Percentiles rank a stretch among this genome's conserved stretches.
phyloP scores from a whole-genome alignment of 2,329 filamentous ascomycete species.

The Plenodomus biglobosus region DNA sequence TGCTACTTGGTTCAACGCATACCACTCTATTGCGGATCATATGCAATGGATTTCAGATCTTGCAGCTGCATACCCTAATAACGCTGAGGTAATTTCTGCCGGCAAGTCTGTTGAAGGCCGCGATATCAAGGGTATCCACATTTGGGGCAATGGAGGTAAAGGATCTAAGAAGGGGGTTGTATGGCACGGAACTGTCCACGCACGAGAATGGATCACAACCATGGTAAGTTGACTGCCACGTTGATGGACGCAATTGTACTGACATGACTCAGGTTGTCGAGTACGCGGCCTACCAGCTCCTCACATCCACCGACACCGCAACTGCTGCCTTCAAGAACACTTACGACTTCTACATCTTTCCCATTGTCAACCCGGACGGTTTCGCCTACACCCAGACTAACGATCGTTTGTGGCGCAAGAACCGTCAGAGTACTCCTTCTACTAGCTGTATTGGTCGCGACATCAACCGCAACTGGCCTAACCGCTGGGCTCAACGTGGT shows the following conservation, averaged over 20 bases:
- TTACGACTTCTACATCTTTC: conserved; percentile 65
- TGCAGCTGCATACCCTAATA: conserved; percentile 38
- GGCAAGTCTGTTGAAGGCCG: conserved; percentile 43
- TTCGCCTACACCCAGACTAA: conserved; percentile 44
- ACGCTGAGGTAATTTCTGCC: conserved; percentile 38
- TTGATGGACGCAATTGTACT: conserved; percentile 1
- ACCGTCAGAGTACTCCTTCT: conserved; percentile 34
- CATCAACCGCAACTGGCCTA: conserved; percentile 47
- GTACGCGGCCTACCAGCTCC: conserved; percentile 42
- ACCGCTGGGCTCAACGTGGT: conserved; percentile 35
- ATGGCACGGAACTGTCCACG: conserved; percentile 45
- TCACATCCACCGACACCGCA: conserved; percentile 34
- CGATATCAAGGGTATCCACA: conserved; percentile 44
- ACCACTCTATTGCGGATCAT: conserved; percentile 42
- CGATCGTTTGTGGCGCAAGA: conserved; percentile 46
- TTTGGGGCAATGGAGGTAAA: conserved; percentile 44
- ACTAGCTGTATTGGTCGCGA: conserved; percentile 42
- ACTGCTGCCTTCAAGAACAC: conserved; percentile 55
- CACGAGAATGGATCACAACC: conserved; percentile 43
- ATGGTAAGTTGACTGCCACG: conserved; percentile 17
- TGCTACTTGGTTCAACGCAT: conserved; percentile 41
- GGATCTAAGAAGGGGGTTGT: conserved; percentile 42
- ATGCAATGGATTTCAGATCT: conserved; percentile 39
- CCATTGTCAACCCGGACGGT: conserved; percentile 45
- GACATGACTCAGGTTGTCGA: conserved; percentile 29